These are phyloP conservation scores for Staphylotrichum longicolle DNA, from an alignment of 495 filamentous ascomycete species.

Conservation along the genomic window DNA sequence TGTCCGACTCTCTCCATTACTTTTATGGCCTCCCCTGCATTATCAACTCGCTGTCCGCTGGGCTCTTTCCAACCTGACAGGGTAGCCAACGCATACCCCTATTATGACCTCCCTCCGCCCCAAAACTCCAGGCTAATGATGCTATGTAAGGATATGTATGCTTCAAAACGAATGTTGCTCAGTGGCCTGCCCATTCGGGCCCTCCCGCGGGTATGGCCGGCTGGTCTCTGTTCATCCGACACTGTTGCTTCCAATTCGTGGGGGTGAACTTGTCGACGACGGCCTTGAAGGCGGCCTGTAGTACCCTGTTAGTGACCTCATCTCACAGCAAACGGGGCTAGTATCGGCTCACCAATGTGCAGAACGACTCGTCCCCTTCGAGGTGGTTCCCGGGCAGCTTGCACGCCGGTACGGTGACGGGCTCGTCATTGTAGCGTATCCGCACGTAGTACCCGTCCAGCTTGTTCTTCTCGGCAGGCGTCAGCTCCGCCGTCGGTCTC, in stretches of 20 bases:
- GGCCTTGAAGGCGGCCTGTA: conserved; percentile 79
- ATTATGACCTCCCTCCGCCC: neutral
- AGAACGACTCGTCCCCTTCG: conserved; percentile 85
- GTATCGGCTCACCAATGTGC: conserved; percentile 66
- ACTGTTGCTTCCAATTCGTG: conserved; percentile 72
- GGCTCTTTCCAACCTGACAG: conserved; percentile 7
- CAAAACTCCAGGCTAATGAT: conserved; percentile 8
- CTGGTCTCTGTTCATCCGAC: conserved; percentile 60
- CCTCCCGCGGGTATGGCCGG: conserved; percentile 50
- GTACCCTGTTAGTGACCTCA: conserved; percentile 3
- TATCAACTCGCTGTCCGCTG: neutral
- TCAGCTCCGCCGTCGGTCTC: conserved; percentile 49
- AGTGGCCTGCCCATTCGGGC: conserved; percentile 57
- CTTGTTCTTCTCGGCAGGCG: conserved; percentile 49
- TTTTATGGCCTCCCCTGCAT: too few species aligned
- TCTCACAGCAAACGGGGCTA: too few species aligned
- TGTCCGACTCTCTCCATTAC: too few species aligned
- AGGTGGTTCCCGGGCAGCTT: conserved; percentile 74
- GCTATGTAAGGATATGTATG: neutral
- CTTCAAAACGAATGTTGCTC: neutral
- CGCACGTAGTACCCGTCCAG: conserved; percentile 82
- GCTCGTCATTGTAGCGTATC: conserved; percentile 85
- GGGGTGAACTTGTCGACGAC: conserved; percentile 91
- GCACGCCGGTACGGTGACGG: conserved; percentile 80
- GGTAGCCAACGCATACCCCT: conserved; percentile 1